Evolutionary conservation across 2,329 filamentous ascomycete genomes (phyloP), one percentile per base, ranked within the genome.

Genomic region (Cyanodermella asteris): DNA sequence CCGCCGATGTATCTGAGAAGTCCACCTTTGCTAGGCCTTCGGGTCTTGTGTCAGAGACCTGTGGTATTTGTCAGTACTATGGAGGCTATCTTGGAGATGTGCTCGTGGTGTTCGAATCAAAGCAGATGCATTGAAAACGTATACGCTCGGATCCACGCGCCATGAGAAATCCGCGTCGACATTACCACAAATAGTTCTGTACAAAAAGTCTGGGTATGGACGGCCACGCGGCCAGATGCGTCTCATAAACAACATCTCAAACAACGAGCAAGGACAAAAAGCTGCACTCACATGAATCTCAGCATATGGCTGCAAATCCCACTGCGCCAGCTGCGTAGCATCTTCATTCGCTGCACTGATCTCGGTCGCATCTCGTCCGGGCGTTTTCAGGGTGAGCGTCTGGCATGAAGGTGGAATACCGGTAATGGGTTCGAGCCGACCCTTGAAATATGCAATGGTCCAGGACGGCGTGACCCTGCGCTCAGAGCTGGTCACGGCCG

Each of bases 381-480:
- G 56, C 10, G 69, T 55, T 44, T 72, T 76, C 43, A 93, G 57
- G 16, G 59, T 69, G 32, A 97, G 61, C 33, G 59, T 66, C 48
- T 94, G 87, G 31, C 62, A 69, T 16, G 62, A 63, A 7, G 82
- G 76, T 10, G 87, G 84, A 18, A 94, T 70, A 32, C 87, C 87
- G 2, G 84, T 94, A 50, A 94, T 72, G 32, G 80, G 74, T 50
- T 94, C 84, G 25, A 97, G 69, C 49, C 87, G 90, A 26, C 61
- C 53, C 54, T 84, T 91, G 39, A 94, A 62, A 40, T 78, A 71
- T 28, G 63, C 59, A 43, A 97, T 73, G 32, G 72, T 73, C 87
- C 87, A 97, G 37, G 82, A 73, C 9, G 84, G 84, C 14, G 78
- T 84, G 46, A 94, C 70, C 37, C 87, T 77, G 32, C 84, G 75